Evolutionary conservation across 2,329 filamentous ascomycete genomes (phyloP), one percentile per base, ranked within the genome.

Genomic region (Cadophora gregata): DNA sequence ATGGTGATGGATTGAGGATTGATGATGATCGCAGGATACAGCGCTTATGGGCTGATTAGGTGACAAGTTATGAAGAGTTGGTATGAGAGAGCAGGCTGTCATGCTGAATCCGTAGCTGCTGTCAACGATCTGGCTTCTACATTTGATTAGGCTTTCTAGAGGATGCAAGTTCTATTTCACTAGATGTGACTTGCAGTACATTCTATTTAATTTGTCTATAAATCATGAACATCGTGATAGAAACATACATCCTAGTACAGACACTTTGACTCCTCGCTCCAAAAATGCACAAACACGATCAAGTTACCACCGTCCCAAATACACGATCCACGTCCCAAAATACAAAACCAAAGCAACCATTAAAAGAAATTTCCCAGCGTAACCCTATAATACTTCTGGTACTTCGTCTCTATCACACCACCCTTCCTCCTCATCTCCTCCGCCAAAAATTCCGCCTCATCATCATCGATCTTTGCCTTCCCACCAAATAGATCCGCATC

Each of bases 391-490:
- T 69, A 56, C 62, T 60, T 64, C 31, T 63, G 64, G 47, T 63
- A 69, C 48, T 59, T 70, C 16, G 55, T 67, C 59, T 73, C 70
- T 47, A 6, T 21, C 19, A 59, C 58, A 12, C 69, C 67, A 14
- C 67, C 69, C 9, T 65, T 64, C 58, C 59, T 72, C 59, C 47
- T 65, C 55, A 53, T 63, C 60, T 76, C 70, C 36, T 51, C 61
- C 14, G 73, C 75, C 16, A 75, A 38, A 60, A 72, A 73, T 59
- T 75, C 72, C 58, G 82, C 82, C 75, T 90, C 87, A 68, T 89
- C 85, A 6, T 83, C 81, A 76, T 89, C 87, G 68, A 88, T 88
- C 65, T 80, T 80, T 36, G 84, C 85, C 76, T 89, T 89, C 47
- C 86, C 87, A 7, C 80, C 80, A 75, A 80, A 87, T 19, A 89